phyloP scores from a whole-genome alignment of 176 grass and related monocot genomes.

The Oryza glaberrima region DNA sequence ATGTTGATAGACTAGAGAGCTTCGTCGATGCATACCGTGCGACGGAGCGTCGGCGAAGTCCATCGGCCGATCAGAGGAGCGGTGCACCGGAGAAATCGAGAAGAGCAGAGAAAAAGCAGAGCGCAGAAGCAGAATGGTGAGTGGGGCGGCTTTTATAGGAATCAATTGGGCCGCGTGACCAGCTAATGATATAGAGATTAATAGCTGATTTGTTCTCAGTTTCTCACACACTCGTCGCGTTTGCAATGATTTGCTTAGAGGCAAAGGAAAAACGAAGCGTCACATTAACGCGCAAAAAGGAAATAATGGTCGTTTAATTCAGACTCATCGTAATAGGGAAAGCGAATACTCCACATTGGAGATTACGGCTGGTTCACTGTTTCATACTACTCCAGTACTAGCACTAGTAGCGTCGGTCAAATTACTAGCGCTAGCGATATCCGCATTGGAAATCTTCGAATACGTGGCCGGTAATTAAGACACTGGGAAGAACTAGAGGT shows the following conservation, averaged over 20 bases:
- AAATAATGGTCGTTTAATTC: neutral
- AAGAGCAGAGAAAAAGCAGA: neutral
- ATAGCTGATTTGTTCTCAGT: too few species aligned
- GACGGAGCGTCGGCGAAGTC: slow-evolving; percentile 38
- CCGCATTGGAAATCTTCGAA: too few species aligned
- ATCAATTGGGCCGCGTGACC: neutral
- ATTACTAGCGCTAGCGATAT: too few species aligned
- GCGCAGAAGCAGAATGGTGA: neutral
- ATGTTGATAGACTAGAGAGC: neutral
- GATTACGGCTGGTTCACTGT: neutral
- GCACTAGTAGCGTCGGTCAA: neutral
- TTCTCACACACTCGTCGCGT: too few species aligned
- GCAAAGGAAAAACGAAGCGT: neutral
- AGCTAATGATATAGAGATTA: neutral
- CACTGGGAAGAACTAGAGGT: too few species aligned
- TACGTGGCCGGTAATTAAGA: too few species aligned
- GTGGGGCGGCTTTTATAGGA: neutral
- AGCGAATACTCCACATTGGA: neutral
- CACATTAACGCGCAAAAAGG: neutral
- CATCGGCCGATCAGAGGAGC: neutral
- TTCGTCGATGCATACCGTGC: slow-evolving; percentile 20
- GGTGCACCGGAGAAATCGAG: neutral
- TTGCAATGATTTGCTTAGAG: neutral
- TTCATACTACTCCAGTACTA: neutral
- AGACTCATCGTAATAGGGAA: neutral